Evolutionary conservation across 2,329 filamentous ascomycete species (phyloP), one percentile per base, ranked within the genome.

Genomic region (Venturia asperata): DNA sequence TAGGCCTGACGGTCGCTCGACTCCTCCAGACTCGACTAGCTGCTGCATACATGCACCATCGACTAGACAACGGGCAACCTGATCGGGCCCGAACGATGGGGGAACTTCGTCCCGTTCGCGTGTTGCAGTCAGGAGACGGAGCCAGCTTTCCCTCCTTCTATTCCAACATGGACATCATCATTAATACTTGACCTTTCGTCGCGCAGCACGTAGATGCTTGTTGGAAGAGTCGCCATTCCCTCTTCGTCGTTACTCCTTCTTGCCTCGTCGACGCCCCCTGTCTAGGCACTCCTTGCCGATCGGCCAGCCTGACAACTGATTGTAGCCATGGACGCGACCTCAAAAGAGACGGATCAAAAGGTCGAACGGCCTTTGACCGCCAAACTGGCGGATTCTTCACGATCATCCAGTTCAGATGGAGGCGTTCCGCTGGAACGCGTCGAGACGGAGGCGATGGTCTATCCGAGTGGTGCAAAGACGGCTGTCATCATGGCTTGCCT

Each of bases 401-500:
- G 30, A 37, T 58, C 52, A n/a, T 21, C 52, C 15, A 58, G 27
- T 37, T 15, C 27, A 27, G 52, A 58, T 58, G 52, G 30, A 34
- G 17, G 52, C 30, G 52, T 15, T 2, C 52, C 52, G 9, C 15
- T 61, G 60, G 21, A 43, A 42, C 39, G 42, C 17, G 34, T n/a
- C n/a, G 60, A 61, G 37, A 61, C 60, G 15, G 43, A 63, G 24
- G 56, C 62, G 52, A 15, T 52, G 9, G 56, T 65, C 21, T 65
- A 65, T 65, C 64, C 64, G 19, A 65, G 39, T 39, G 52, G 30
- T 5, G n/a, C 55, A 7, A 61, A 62, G 30, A 62, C 56, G 15
- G 58, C 61, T 13, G 64, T 64, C 2, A 66, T 66, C 24, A 65
- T 66, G 65, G 19, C 27, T 39, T 65, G 49, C 17, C 49, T 66